These are phyloP conservation scores for Paramecium pentaurelia DNA, from an alignment of 73 alveolate genomes.

Conservation along the genomic window DNA sequence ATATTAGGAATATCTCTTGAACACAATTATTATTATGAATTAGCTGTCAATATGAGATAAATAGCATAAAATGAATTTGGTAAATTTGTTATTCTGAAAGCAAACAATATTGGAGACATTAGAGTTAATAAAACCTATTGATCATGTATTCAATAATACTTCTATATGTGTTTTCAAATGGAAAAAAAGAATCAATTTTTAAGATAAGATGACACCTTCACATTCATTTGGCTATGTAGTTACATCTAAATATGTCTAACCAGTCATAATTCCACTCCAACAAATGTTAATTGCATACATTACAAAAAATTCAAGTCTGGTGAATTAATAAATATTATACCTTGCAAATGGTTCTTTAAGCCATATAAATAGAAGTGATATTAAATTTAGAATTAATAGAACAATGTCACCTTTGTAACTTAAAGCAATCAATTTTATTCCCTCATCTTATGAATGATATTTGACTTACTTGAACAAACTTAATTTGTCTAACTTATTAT, in stretches of 20 bases:
- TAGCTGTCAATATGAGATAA: background rate
- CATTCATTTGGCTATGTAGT: background rate
- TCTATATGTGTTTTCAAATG: constrained; percentile 25
- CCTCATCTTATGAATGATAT: background rate
- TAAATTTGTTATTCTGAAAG: background rate
- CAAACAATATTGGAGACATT: constrained; percentile 6
- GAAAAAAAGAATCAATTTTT: background rate
- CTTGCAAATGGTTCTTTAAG: constrained; percentile 47
- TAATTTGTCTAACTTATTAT: constrained; percentile 7
- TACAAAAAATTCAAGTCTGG: constrained; percentile 41
- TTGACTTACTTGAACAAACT: constrained; percentile 35
- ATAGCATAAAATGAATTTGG: constrained; percentile 31
- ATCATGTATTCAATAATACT: background rate
- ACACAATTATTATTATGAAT: background rate
- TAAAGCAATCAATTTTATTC: constrained; percentile 5
- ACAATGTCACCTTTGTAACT: constrained; percentile 6
- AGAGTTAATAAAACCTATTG: constrained; percentile 13
- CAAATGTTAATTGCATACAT: constrained; percentile 34
- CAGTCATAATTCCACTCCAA: constrained; percentile 11
- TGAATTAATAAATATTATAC: background rate
- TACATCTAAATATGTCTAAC: background rate
- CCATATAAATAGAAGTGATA: background rate
- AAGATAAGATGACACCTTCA: background rate
- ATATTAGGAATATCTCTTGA: background rate
- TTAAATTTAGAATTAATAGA: background rate